phyloP scores from a whole-genome alignment of 2,329 filamentous ascomycete genomes.

The Claviceps monticola region DNA sequence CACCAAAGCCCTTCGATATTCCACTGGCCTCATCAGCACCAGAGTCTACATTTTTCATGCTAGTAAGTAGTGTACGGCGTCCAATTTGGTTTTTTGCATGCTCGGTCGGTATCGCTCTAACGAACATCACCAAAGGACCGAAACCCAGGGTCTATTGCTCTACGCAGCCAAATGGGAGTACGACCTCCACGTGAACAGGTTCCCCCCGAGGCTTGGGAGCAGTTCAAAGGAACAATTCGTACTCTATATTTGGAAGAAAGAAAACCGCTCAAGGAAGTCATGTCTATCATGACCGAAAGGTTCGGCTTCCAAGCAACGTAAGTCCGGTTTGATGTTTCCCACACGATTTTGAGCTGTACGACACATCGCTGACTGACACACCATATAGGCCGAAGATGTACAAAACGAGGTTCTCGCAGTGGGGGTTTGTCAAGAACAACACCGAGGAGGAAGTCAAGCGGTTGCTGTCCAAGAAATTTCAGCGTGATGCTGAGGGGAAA shows the following conservation, averaged over 20 bases:
- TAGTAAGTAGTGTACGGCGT: constrained; percentile 12
- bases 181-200: constrained; percentile 29
- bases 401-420: constrained; percentile 40
- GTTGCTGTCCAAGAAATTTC: constrained; percentile 36
- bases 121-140: constrained; percentile 13
- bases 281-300: constrained; percentile 33
- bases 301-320: constrained; percentile 36
- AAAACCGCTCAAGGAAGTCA: constrained; percentile 37
- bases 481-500: constrained; percentile 38
- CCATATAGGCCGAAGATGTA: constrained; percentile 36
- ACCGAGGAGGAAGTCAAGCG: constrained; percentile 38
- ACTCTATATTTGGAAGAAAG: constrained; percentile 34
- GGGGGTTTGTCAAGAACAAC: constrained; percentile 42
- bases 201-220: constrained; percentile 33
- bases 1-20: constrained; percentile 14
- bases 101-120: not conserved
- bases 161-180: constrained; percentile 18
- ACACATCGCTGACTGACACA: constrained; percentile 12
- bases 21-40: constrained; percentile 11
- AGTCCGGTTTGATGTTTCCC: constrained; percentile 9
- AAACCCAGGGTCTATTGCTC: constrained; percentile 16
- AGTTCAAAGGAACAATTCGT: constrained; percentile 31
- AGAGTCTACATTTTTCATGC: constrained; percentile 5
- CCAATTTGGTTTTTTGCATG: no score
- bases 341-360: not conserved